Evolutionary conservation across 306 rosid species (phyloP).

Genomic region (Prunus salicina): DNA sequence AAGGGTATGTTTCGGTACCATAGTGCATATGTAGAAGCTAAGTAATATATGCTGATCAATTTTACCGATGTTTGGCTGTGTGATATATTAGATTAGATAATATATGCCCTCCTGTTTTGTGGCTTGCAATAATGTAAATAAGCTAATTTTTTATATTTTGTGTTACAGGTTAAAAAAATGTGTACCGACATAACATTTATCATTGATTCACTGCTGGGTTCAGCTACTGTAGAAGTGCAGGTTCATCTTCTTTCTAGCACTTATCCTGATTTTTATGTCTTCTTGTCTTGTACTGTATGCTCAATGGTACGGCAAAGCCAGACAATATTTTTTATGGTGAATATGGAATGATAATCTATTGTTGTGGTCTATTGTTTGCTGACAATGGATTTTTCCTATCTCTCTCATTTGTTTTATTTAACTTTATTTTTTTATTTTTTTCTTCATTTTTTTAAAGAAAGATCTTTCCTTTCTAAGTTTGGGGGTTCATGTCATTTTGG

Average conservation of each 20-base stretch:
- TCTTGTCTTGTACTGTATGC: background rate
- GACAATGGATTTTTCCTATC: background rate
- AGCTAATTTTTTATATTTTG: background rate
- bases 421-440: background rate
- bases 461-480: background rate
- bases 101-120: conserved; percentile 5
- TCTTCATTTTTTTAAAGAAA: background rate
- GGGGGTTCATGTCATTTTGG: too few species aligned
- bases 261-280: too few species aligned
- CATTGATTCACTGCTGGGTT: conserved; percentile 73
- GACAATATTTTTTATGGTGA: background rate
- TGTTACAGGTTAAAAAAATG: conserved; percentile 71
- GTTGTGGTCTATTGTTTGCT: background rate
- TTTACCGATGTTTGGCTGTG: background rate
- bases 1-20: conserved; percentile 56
- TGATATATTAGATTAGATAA: background rate
- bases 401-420: background rate
- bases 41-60: background rate
- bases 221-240: conserved; percentile 78
- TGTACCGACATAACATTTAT: conserved; percentile 70
- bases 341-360: background rate
- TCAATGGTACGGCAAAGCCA: background rate
- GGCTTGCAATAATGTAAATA: background rate
- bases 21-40: conserved; percentile 1
- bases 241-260: conserved; percentile 34